Evolutionary conservation across 345 rosid genomes (phyloP).

Genomic region (Barbarea vulgaris): DNA sequence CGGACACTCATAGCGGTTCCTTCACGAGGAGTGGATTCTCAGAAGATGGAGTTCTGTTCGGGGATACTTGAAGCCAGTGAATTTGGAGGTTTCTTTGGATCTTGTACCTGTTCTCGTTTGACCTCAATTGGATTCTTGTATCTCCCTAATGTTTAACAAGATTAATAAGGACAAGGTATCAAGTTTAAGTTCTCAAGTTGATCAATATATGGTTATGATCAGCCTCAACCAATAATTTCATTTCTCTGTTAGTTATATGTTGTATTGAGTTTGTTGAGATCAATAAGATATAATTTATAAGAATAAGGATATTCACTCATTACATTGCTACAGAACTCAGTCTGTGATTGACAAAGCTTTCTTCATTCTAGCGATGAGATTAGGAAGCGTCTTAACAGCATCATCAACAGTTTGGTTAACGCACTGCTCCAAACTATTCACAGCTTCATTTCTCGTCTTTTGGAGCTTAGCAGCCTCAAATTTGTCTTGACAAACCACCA

Average conservation of each 20-base stretch:
- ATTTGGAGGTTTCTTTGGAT: constrained; percentile 12
- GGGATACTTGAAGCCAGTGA: constrained; percentile 2
- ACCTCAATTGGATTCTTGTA: neutral
- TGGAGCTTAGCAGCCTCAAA: constrained; percentile 75
- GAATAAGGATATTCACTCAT: neutral
- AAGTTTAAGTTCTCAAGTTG: neutral
- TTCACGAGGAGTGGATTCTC: neutral
- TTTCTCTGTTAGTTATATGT: neutral
- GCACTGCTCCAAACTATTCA: constrained; percentile 63
- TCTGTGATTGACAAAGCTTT: constrained; percentile 44
- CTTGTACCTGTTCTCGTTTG: neutral
- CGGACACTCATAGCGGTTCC: neutral
- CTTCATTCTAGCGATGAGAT: constrained; percentile 63
- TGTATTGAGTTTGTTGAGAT: neutral
- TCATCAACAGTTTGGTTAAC: constrained; percentile 69
- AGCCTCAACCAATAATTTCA: neutral
- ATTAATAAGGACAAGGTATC: neutral
- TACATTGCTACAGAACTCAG: neutral
- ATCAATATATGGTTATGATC: neutral
- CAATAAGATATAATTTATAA: neutral
- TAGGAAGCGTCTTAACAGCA: constrained; percentile 61
- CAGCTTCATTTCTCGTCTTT: constrained; percentile 49
- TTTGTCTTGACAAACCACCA: constrained; percentile 89
- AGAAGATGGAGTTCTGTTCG: neutral
- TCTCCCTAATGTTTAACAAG: neutral